Percentiles rank a stretch among this genome's conserved stretches.
Conservation (phyloP, 495 filamentous ascomycete species). For the Penicillium pulvis region DNA sequence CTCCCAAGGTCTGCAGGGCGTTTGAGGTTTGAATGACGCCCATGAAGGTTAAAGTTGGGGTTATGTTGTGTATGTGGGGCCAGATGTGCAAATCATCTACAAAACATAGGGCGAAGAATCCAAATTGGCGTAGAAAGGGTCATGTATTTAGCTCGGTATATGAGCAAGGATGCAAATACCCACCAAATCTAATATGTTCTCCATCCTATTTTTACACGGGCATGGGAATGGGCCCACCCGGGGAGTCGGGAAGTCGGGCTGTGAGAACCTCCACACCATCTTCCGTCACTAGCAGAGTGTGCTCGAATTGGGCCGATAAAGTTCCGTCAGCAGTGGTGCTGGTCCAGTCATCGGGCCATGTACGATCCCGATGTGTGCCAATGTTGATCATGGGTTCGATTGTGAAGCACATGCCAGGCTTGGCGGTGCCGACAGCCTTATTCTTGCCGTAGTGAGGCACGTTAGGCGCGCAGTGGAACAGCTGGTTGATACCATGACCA, state of each 20-base stretch:
- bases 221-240: slow-evolving; percentile 80
- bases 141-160: slow-evolving; percentile 24
- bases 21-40: background rate
- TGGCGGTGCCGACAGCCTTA: slow-evolving; percentile 84
- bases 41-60: background rate
- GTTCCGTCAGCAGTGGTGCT: slow-evolving; percentile 81
- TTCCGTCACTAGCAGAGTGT: slow-evolving; percentile 92
- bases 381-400: slow-evolving; percentile 92
- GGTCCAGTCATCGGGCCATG: slow-evolving; percentile 93
- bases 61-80: background rate
- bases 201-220: slow-evolving; percentile 33
- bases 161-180: slow-evolving; percentile 19
- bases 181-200: slow-evolving; percentile 17
- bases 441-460: slow-evolving; percentile 89
- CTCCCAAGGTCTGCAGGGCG: too few species aligned
- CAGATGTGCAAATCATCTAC: background rate
- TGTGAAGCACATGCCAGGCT: slow-evolving; percentile 89
- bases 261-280: slow-evolving; percentile 93
- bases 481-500: slow-evolving; percentile 81
- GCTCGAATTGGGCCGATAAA: slow-evolving; percentile 87
- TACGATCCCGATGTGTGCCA: slow-evolving; percentile 77
- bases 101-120: background rate
- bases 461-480: slow-evolving; percentile 85
- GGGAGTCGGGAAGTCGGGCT: slow-evolving; percentile 76
- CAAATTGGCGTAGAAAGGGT: background rate